These are phyloP conservation scores for Mortierella sp. DNA, from an alignment of 371 early-diverging fungal genomes.

Conservation along the genomic window DNA sequence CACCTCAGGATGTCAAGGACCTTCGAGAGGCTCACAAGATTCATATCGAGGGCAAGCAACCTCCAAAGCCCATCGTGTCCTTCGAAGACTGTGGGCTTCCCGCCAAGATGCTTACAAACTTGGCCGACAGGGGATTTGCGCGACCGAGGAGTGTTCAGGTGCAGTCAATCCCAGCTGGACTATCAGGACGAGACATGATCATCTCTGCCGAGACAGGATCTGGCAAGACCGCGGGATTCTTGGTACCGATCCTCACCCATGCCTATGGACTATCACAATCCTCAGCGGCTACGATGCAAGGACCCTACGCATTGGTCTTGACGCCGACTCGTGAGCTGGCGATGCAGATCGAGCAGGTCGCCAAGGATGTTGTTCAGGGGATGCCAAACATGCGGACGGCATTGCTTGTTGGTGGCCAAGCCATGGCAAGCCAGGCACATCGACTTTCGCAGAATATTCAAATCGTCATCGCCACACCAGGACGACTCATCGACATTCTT, in stretches of 20 bases:
- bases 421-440: constrained; percentile 65
- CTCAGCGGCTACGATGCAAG: constrained; percentile 40
- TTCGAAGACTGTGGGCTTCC: constrained; percentile 68
- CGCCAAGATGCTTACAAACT: constrained; percentile 58
- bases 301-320: constrained; percentile 71
- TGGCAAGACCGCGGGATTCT: constrained; percentile 71
- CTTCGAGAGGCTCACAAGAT: constrained; percentile 64
- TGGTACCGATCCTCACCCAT: constrained; percentile 69
- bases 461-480: constrained; percentile 72
- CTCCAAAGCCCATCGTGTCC: constrained; percentile 65
- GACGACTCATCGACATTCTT: constrained; percentile 66
- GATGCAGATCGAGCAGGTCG: constrained; percentile 64
- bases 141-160: constrained; percentile 74
- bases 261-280: constrained; percentile 62
- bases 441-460: constrained; percentile 72
- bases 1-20: constrained; percentile 43
- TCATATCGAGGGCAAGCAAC: constrained; percentile 60
- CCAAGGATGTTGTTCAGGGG: constrained; percentile 62
- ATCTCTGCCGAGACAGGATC: constrained; percentile 79
- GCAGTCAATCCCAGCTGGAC: constrained; percentile 75
- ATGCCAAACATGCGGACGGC: constrained; percentile 69
- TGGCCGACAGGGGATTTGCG: constrained; percentile 57
- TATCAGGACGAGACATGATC: constrained; percentile 78
- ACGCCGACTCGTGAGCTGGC: constrained; percentile 72
- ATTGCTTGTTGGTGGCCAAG: constrained; percentile 68